Evolutionary conservation across 345 rosid species (phyloP), one percentile per base, ranked within the genome.

Genomic region (Pugionium dolabratum): DNA sequence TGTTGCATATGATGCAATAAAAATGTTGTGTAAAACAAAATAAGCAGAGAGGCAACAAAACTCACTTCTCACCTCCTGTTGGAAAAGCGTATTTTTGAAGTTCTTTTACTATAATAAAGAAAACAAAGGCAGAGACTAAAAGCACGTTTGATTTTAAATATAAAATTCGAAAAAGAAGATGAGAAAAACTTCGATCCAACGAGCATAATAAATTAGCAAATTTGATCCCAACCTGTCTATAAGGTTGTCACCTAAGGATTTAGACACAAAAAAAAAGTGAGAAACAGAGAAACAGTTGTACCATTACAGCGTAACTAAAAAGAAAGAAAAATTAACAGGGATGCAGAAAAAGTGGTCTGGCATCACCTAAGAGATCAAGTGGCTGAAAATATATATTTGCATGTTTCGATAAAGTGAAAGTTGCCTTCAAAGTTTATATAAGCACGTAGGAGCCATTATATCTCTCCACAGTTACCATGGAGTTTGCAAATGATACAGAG

Each of bases 401-500:
- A 73, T 74, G 80, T 77, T 80, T 79, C 40, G 78, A 69, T 80
- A 68, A 64, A 72, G 80, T 71, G 81, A 79, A 79, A 81, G 59
- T 74, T 82, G 56, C 9, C 54, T 45, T 62, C 11, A 18, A 18
- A 18, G 18, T 18, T 18, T 18, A 28, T 25, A 30, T 62, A 45
- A 34, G 33, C 62, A 43, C 29, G 7, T 30, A 53, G 76, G 78
- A 76, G 77, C 73, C 25, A 58, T 72, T 69, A 84, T 63, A 80
- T 78, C 56, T 79, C 70, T 77, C 76, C 77, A 61, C 55, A 86
- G 69, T 76, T 82, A 75, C 83, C 80, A 84, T 70, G 79, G 65
- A 66, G 67, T 77, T 76, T 77, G 75, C 84, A 81, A 71, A 75
- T 62, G 18, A 18, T 18, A 18, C 18, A 18, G 18, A 18, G 18